Conservation (phyloP, 108 stramenopile species). For the Nannochloropsis oceanica region DNA sequence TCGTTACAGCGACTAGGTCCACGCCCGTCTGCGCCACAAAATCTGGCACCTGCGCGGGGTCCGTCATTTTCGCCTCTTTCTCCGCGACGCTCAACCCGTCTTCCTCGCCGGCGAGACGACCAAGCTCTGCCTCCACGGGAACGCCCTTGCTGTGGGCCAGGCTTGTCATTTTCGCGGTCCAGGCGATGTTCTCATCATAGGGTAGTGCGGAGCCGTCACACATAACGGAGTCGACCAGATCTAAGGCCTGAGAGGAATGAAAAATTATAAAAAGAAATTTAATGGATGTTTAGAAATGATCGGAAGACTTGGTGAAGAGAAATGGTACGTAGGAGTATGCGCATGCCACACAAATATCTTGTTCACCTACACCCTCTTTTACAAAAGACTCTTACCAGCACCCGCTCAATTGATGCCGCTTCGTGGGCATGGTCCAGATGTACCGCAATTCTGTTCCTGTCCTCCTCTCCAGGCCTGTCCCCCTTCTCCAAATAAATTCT, state of each 20-base stretch:
- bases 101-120: slow-evolving; percentile 34
- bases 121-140: slow-evolving; percentile 37
- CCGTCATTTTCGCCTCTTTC: slow-evolving; percentile 32
- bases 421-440: slow-evolving; percentile 29
- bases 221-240: slow-evolving; percentile 3
- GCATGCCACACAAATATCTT: too few relatives aligned
- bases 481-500: not conserved
- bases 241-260: not conserved
- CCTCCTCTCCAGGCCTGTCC: not conserved
- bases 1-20: slow-evolving; percentile 32
- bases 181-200: slow-evolving; percentile 16
- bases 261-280: too few relatives aligned
- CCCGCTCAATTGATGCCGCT: not conserved
- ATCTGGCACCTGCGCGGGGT: slow-evolving; percentile 23
- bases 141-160: slow-evolving; percentile 1
- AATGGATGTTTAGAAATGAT: too few relatives aligned
- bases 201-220: slow-evolving; percentile 20
- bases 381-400: not conserved
- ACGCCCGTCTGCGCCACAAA: slow-evolving; percentile 23
- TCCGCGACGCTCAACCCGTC: slow-evolving; percentile 31
- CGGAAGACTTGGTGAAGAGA: too few relatives aligned
- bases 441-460: slow-evolving; percentile 1
- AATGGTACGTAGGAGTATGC: too few relatives aligned
- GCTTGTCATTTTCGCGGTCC: slow-evolving; percentile 18
- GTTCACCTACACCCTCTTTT: too few relatives aligned